Evolutionary conservation across 768 basidiomycete genomes (phyloP), one percentile per base, ranked within the genome.

Genomic region (Cubamyces sp.): DNA sequence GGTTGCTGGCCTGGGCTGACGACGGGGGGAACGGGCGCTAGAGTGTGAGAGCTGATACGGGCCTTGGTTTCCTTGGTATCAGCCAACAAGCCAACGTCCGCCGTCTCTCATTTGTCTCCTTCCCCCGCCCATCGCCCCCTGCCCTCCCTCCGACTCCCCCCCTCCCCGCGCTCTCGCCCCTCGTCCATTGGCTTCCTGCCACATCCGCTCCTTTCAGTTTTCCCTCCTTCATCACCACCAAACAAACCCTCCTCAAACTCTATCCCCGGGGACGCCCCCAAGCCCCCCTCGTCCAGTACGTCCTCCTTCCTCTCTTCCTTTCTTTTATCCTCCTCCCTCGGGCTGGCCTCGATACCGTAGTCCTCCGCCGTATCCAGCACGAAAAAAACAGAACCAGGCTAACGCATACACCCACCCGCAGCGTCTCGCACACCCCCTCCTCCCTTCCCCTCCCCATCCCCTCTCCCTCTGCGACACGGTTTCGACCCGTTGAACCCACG

Each of bases 311-410:
- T 48, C 57, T 26, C 60, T 50, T 56, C 54, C 43, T 30, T 42
- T 50, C 48, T 57, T 30, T 30, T 45, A 25, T 45, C 49, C 15
- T 40, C 49, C 47, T 15, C 48, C 54, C 48, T 23, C 60, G 53
- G 65, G 67, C 68, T 65, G 66, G 68, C 43, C 68, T 62, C 60
- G 60, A 57, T 55, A 30, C 40, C 30, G n/a, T n/a, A n/a, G n/a
- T n/a, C 34, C 40, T 19, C 46, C 19, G 47, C 19, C 51, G 6
- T 54, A 53, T 42, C 12, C 59, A 37, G n/a, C n/a, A 28, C 61
- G 30, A 37, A 25, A 8, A 39, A 6, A 52, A 51, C 23, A 16
- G 51, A 49, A 49, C 42, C 19, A 7, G 21, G 47, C 62, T 64
- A 56, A 65, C 64, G 45, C 16, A 26, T 42, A 42, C 45, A 40